Conservation (phyloP, 768 basidiomycete genomes). For the Termitomyces sp. region DNA sequence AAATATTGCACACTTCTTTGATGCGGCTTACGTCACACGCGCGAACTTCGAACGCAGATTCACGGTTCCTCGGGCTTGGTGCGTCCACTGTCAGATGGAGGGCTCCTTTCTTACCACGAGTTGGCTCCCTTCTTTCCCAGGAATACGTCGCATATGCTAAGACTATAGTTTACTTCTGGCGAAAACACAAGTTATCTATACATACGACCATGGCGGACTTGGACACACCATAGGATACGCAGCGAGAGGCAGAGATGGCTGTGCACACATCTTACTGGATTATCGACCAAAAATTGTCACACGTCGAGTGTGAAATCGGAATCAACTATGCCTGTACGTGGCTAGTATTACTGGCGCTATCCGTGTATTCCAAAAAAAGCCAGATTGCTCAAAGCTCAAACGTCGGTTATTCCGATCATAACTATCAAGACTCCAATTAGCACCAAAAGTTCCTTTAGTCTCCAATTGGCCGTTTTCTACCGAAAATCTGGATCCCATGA, state of each 20-base stretch:
- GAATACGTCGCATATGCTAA: not conserved
- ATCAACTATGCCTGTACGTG: too few relatives aligned
- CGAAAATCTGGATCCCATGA: not conserved
- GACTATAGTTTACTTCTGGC: not conserved
- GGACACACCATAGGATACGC: too few relatives aligned
- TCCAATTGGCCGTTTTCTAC: not conserved
- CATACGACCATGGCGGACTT: too few relatives aligned
- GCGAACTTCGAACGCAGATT: not conserved
- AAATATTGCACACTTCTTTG: not conserved
- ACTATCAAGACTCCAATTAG: not conserved
- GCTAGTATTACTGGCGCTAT: too few relatives aligned
- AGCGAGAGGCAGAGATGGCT: not conserved
- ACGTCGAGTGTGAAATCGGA: not conserved
- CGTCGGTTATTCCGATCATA: not conserved
- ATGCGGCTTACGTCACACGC: not conserved
- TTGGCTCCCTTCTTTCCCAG: not conserved
- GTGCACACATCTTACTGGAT: not conserved
- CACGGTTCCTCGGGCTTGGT: not conserved
- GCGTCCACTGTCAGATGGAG: not conserved
- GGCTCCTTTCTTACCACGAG: not conserved
- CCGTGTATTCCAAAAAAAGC: not conserved
- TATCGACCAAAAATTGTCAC: not conserved
- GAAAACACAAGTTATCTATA: not conserved
- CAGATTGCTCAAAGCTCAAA: not conserved
- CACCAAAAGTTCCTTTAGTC: not conserved